Evolutionary conservation across 306 rosid genomes (phyloP).

Genomic region (Cicer yamashitae): DNA sequence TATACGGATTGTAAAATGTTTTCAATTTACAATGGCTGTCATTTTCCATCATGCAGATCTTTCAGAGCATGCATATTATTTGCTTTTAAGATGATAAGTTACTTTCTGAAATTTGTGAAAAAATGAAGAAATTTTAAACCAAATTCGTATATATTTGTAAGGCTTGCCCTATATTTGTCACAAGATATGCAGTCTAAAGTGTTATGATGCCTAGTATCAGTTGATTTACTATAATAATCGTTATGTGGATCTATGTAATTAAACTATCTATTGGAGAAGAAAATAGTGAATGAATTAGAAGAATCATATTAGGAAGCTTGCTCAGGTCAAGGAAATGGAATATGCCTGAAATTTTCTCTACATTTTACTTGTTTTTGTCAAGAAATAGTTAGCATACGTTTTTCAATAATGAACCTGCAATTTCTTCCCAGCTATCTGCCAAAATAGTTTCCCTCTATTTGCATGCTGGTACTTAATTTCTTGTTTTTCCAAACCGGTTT

Average conservation of each 20-base stretch:
- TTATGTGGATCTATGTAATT: neutral
- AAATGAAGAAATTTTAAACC: conserved; percentile 17
- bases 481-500: conserved; percentile 2
- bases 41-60: conserved; percentile 8
- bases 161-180: neutral
- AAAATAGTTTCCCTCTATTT: conserved; percentile 14
- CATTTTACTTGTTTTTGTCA: conserved; percentile 5
- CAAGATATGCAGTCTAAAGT: neutral
- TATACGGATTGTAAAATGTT: no score
- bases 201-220: conserved; percentile 1
- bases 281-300: neutral
- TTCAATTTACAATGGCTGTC: neutral
- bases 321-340: neutral
- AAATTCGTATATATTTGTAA: conserved; percentile 22
- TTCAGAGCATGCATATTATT: neutral
- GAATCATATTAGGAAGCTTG: conserved; percentile 26
- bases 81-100: neutral
- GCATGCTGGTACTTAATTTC: conserved; percentile 12
- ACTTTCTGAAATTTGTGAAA: conserved; percentile 2
- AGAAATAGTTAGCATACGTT: conserved; percentile 4
- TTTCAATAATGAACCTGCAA: conserved; percentile 26
- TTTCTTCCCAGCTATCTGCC: neutral
- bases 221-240: conserved; percentile 1
- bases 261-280: neutral
- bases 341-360: conserved; percentile 23